Evolutionary conservation across 495 filamentous ascomycete species (phyloP).

Genomic region (Pyrenula massariospora): DNA sequence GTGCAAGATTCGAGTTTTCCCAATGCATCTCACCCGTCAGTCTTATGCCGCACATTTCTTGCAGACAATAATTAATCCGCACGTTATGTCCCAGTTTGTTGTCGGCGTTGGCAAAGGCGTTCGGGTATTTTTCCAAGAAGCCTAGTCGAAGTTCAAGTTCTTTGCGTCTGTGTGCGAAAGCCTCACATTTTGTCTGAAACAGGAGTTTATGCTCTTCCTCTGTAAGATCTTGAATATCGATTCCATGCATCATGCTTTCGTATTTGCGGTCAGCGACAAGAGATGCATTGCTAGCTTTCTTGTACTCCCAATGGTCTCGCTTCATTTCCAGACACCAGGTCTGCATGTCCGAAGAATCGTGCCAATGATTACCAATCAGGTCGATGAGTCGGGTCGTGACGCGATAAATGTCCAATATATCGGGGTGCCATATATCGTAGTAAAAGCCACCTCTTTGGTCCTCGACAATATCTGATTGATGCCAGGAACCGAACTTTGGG

Average conservation of each 20-base stretch:
- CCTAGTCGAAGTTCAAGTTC: not conserved
- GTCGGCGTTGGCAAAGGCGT: not conserved
- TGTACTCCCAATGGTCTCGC: not conserved
- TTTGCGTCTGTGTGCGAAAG: not conserved
- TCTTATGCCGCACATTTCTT: not conserved
- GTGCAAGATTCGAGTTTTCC: not conserved
- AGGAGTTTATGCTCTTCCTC: not conserved
- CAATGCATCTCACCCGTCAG: not conserved
- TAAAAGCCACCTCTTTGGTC: not conserved
- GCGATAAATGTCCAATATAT: not conserved
- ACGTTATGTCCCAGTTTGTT: not conserved
- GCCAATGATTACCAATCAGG: not conserved
- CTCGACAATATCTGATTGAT: not conserved
- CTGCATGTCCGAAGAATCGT: not conserved
- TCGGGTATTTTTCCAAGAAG: not conserved
- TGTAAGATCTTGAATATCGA: not conserved
- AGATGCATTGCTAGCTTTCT: not conserved
- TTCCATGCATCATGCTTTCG: not conserved
- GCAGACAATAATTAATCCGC: not conserved
- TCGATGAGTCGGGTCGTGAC: not conserved
- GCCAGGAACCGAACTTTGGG: not conserved
- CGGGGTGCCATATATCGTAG: not conserved
- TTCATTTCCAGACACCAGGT: not conserved
- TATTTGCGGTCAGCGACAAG: not conserved
- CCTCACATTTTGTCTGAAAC: not conserved